Evolutionary conservation across 1,284 basidiomycete genomes (phyloP).

Genomic region (Cerrena zonata): DNA sequence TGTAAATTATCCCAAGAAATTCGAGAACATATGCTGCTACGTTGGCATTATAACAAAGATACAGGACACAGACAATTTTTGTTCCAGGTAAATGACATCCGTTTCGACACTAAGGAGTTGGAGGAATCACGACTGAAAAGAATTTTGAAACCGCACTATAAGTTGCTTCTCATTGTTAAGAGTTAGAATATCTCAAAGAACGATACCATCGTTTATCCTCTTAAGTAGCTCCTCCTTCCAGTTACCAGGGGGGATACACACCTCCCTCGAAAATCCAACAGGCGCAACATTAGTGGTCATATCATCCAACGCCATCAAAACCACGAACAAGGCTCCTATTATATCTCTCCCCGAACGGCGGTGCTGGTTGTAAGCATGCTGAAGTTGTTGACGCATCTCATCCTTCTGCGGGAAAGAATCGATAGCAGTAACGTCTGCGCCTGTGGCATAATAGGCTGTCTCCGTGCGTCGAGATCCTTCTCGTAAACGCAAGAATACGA

Average conservation of each 20-base stretch:
- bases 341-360: slow-evolving; percentile 11
- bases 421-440: slow-evolving; percentile 16
- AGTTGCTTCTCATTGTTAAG: neutral
- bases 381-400: slow-evolving; percentile 20
- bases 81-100: neutral
- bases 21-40: neutral
- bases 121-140: neutral
- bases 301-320: slow-evolving; percentile 15
- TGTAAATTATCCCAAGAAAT: neutral
- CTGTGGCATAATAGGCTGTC: slow-evolving; percentile 18
- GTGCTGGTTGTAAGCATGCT: slow-evolving; percentile 14
- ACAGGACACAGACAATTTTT: neutral
- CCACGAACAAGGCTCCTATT: slow-evolving; percentile 16
- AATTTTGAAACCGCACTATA: neutral
- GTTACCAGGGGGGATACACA: slow-evolving; percentile 10
- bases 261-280: slow-evolving; percentile 17
- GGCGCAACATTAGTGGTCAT: slow-evolving; percentile 17
- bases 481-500: slow-evolving; percentile 16
- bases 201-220: slow-evolving; percentile 17
- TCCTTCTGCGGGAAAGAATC: slow-evolving; percentile 10
- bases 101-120: neutral
- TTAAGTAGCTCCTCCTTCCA: slow-evolving; percentile 19
- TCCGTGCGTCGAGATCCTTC: slow-evolving; percentile 13
- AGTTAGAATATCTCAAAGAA: neutral
- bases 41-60: neutral